Conservation (phyloP, 208 protist genomes). For the Strigomonas galati region DNA sequence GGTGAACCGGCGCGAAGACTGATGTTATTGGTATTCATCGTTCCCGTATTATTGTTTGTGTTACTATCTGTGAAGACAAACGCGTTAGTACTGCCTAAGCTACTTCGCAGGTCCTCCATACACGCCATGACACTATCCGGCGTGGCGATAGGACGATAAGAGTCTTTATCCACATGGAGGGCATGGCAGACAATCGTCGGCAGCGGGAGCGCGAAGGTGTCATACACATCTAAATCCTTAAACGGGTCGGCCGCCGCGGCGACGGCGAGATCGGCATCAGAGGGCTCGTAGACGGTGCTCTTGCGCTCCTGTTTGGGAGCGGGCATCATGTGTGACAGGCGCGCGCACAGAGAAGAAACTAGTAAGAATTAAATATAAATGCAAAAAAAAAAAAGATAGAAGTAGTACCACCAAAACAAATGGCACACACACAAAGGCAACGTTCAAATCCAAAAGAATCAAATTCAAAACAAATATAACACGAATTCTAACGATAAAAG, state of each 20-base stretch:
- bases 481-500: neutral
- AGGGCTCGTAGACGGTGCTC: neutral
- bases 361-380: neutral
- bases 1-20: neutral
- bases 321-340: neutral
- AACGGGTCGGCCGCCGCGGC: no score
- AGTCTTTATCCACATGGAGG: no score
- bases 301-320: no score
- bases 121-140: no score
- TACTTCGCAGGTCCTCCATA: no score
- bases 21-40: neutral
- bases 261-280: no score
- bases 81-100: neutral
- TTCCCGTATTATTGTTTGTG: slow-evolving; percentile 1
- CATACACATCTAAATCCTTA: no score
- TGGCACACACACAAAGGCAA: neutral
- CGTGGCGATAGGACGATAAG: no score
- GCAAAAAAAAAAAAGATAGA: slow-evolving; percentile 5
- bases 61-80: slow-evolving; percentile 2
- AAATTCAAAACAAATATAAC: neutral
- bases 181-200: no score
- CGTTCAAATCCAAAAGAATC: neutral
- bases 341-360: neutral
- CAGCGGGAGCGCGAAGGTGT: no score
- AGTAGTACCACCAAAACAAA: slow-evolving; percentile 2